Base-by-base conservation (phyloP, 768 basidiomycete species). In the Pleurotus sapidus region DNA sequence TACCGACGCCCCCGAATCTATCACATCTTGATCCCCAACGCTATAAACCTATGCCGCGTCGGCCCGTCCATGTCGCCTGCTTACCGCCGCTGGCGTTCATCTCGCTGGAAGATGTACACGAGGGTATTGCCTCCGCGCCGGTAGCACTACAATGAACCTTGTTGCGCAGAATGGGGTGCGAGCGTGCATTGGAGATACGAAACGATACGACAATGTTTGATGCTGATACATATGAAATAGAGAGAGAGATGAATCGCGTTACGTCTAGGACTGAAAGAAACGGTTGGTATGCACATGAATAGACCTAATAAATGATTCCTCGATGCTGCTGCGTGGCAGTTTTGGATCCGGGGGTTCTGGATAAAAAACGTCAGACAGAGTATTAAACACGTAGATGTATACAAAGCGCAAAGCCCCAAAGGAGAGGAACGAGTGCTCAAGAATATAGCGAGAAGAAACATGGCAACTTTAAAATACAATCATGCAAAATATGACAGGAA, bases 271-370 rank as follows among this genome's bases (percentile, higher is more conserved):
- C 24, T 53, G 42, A 15, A 23, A 7, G 20, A 45, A 45, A 45
- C 42, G n/a, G 51, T 23, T 53, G 51, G 23, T 53, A 53, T 53
- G 51, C 51, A 53, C 51, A 38, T 24, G 38, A 37, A 50, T 34
- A 34, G 49, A 54, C 49, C 49, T 45, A 50, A 34, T 38, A 25
- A 34, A 50, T 27, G 30, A 50, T 50, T 34, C 49, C 49, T 34
- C 49, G 49, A 50, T 50, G 49, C 25, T 27, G n/a, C 42, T 45
- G 42, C 42, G 42, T 23, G n/a, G 42, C n/a, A 12, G 1, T 34
- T 34, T 34, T 34, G 30, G 17, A 45, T 45, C 42, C n/a, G 42
- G 42, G 8, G 23, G 49, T 20, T 50, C 49, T 50, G 39, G 51
- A 54, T 37, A 25, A 23, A 42, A 54, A 38, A 54, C 27, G 25